Conservation (phyloP, 2,329 filamentous ascomycete species). For the Curvularia spicifera region DNA sequence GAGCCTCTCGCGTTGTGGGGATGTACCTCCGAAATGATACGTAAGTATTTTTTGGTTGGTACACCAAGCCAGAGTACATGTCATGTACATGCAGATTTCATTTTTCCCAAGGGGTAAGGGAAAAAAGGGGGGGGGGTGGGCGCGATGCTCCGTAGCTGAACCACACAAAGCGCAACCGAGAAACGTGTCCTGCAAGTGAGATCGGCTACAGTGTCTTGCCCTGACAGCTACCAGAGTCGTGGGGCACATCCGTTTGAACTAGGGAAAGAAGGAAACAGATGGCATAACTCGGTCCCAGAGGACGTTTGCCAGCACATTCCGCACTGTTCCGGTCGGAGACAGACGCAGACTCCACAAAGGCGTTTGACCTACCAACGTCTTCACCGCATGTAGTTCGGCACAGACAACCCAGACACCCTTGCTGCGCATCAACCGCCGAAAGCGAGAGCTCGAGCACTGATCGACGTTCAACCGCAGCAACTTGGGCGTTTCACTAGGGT, state of each 20-base stretch:
- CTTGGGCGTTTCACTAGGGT: slow-evolving; percentile 11
- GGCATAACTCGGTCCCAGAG: slow-evolving; percentile 4
- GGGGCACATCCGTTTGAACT: not conserved
- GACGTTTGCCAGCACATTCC: slow-evolving; percentile 6
- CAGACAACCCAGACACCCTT: slow-evolving; percentile 1
- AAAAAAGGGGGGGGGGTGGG: not conserved
- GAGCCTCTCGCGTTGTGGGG: not conserved
- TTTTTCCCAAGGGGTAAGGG: not conserved
- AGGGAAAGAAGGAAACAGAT: slow-evolving; percentile 1
- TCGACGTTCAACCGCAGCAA: slow-evolving; percentile 10
- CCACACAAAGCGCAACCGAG: not conserved
- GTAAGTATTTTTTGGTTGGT: not conserved
- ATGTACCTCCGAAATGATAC: not conserved
- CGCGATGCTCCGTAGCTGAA: not conserved
- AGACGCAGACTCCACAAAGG: slow-evolving; percentile 3
- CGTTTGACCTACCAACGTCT: slow-evolving; percentile 14
- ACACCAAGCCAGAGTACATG: not conserved
- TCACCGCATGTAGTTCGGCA: slow-evolving; percentile 3
- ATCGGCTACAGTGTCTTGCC: not conserved
- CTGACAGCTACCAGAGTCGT: slow-evolving; percentile 2
- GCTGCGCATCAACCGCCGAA: slow-evolving; percentile 10
- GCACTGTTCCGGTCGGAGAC: slow-evolving; percentile 3
- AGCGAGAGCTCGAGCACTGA: not conserved
- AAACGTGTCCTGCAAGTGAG: not conserved
- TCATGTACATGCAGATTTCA: not conserved